Conservation (phyloP, 108 stramenopile genomes). For the Cyclotella baltica region DNA sequence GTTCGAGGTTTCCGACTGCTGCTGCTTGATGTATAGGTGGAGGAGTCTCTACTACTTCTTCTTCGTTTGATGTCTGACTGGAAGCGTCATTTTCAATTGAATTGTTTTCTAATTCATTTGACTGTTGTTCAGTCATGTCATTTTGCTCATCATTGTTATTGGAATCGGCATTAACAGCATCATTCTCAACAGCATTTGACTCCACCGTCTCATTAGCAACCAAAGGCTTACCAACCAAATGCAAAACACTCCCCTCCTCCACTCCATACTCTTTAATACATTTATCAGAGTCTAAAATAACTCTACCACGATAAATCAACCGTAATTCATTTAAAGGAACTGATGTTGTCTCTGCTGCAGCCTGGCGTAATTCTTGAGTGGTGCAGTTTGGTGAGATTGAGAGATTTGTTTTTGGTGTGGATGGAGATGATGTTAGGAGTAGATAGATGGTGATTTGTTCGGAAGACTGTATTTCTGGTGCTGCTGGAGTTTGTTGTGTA, state of each 20-base stretch:
- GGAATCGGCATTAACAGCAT: neutral
- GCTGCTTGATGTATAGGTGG: constrained; percentile 12
- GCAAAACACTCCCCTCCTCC: constrained; percentile 23
- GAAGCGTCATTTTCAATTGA: no score
- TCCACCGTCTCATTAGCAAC: neutral
- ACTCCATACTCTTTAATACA: constrained; percentile 14
- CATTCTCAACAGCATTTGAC: neutral
- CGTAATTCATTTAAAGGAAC: constrained; percentile 60
- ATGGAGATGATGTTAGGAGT: constrained; percentile 14
- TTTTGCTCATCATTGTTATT: neutral
- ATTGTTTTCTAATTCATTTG: no score
- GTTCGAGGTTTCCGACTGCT: constrained; percentile 5
- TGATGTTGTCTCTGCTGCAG: constrained; percentile 50
- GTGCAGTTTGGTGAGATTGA: constrained; percentile 25
- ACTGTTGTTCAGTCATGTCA: no score
- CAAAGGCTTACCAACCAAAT: constrained; percentile 26
- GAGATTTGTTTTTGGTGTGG: constrained; percentile 6
- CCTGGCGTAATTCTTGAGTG: constrained; percentile 46
- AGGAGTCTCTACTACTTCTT: no score
- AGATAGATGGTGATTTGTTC: constrained; percentile 19
- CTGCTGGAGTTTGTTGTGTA: neutral
- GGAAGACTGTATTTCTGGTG: no score
- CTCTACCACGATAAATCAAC: constrained; percentile 77
- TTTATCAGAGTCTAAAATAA: constrained; percentile 40
- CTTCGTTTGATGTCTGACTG: no score